phyloP scores from a whole-genome alignment of 2,329 filamentous ascomycete species.

The Venturia aucupariae region DNA sequence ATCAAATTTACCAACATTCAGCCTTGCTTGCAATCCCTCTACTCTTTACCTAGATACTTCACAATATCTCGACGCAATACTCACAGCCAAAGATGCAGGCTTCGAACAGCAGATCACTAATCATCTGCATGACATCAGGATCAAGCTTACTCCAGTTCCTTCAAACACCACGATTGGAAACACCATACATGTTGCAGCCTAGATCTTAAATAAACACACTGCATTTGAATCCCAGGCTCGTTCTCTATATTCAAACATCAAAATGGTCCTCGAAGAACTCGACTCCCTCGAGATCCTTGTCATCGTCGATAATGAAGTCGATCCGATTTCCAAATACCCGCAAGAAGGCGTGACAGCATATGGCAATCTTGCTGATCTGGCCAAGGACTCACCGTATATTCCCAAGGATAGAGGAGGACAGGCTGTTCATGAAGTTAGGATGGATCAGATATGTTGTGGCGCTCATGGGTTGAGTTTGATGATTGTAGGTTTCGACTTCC shows the following conservation, averaged over 20 bases:
- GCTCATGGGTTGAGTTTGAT: constrained; percentile 46
- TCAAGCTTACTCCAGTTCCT: not conserved
- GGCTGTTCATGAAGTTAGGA: constrained; percentile 36
- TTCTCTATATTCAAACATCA: not conserved
- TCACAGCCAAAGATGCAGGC: not conserved
- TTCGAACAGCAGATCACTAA: not conserved
- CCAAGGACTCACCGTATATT: constrained; percentile 27
- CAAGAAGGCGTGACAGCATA: constrained; percentile 35
- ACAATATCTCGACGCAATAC: not conserved
- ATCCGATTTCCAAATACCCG: constrained; percentile 41
- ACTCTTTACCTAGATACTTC: not conserved
- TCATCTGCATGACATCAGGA: not conserved
- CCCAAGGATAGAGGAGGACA: constrained; percentile 30
- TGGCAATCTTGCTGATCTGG: constrained; percentile 36
- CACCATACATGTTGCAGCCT: not conserved
- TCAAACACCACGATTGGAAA: not conserved
- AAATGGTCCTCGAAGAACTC: constrained; percentile 18
- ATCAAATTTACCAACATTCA: not conserved
- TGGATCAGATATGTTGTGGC: constrained; percentile 44
- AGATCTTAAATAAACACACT: not conserved
- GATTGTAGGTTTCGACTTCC: constrained; percentile 29
- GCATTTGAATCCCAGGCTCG: not conserved
- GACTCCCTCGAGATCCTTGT: constrained; percentile 40
- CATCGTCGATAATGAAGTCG: constrained; percentile 47
- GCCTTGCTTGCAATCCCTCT: not conserved